phyloP scores from a whole-genome alignment of 2,329 filamentous ascomycete species.

The Neopestalotiopsis sp. region DNA sequence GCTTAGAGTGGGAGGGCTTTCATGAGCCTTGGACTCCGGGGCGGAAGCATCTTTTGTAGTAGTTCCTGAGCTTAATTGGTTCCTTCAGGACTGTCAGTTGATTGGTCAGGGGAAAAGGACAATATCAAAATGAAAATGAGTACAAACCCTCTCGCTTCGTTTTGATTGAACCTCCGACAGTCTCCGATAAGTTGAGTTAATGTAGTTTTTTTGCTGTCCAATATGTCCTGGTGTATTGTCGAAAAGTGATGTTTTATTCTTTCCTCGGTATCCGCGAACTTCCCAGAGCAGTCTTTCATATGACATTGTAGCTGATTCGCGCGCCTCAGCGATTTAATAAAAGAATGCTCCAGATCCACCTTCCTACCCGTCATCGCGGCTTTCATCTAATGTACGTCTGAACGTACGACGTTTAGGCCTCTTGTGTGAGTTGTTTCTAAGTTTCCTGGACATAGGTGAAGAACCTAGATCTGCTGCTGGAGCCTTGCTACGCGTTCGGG shows the following conservation, averaged over 20 bases:
- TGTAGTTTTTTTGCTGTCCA: background rate
- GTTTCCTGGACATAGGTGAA: background rate
- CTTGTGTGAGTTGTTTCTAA: background rate
- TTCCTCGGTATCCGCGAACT: background rate
- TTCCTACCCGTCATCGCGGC: slow-evolving; percentile 1
- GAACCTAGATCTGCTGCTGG: background rate
- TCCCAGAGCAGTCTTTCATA: background rate
- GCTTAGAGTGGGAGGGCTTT: too few relatives aligned
- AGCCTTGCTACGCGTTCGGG: background rate
- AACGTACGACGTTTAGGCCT: background rate
- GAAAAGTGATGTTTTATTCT: background rate
- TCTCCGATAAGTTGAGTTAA: background rate
- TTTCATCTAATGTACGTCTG: background rate
- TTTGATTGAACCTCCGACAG: background rate
- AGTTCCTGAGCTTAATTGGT: background rate
- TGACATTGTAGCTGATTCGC: background rate
- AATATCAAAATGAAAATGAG: background rate
- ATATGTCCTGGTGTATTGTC: background rate
- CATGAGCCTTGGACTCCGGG: background rate
- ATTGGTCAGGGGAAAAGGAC: background rate
- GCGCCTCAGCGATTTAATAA: background rate
- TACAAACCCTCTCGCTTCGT: background rate
- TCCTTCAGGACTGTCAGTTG: background rate
- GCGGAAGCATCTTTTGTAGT: background rate
- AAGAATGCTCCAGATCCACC: background rate